phyloP scores from a whole-genome alignment of 805 yeast genomes.

The Candida maesae region DNA sequence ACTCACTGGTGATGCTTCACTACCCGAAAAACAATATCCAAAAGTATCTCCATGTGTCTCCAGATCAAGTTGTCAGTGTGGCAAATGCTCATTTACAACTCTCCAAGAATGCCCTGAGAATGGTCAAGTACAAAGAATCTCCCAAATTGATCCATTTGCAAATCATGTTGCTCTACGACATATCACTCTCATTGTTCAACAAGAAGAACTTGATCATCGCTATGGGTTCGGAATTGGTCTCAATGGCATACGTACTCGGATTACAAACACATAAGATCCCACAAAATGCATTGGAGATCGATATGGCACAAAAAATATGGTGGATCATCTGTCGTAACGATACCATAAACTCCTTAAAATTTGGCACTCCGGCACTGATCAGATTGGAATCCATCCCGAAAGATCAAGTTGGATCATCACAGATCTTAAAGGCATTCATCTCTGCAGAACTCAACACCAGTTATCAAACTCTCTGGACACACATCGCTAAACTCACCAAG shows the following conservation, averaged over 20 bases:
- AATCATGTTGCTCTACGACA: slow-evolving; percentile 18
- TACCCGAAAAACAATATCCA: slow-evolving; percentile 11
- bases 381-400: slow-evolving; percentile 14
- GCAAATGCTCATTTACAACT: slow-evolving; percentile 16
- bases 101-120: slow-evolving; percentile 17
- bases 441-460: slow-evolving; percentile 19
- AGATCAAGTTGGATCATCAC: slow-evolving; percentile 13
- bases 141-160: slow-evolving; percentile 20
- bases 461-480: slow-evolving; percentile 19
- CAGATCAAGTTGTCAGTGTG: slow-evolving; percentile 4
- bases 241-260: slow-evolving; percentile 22
- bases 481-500: slow-evolving; percentile 21
- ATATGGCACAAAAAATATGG: slow-evolving; percentile 19
- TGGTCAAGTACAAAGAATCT: slow-evolving; percentile 18
- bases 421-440: slow-evolving; percentile 23
- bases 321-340: slow-evolving; percentile 24
- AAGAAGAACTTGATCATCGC: slow-evolving; percentile 16
- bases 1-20: slow-evolving; percentile 15
- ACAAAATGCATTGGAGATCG: slow-evolving; percentile 19
- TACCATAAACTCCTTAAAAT: slow-evolving; percentile 17
- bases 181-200: slow-evolving; percentile 16
- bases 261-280: slow-evolving; percentile 21
- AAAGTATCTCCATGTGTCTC: slow-evolving; percentile 9
- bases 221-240: slow-evolving; percentile 21
- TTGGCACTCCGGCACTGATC: slow-evolving; percentile 16